phyloP scores from a whole-genome alignment of 2,329 filamentous ascomycete genomes.

The Akanthomyces muscarius region DNA sequence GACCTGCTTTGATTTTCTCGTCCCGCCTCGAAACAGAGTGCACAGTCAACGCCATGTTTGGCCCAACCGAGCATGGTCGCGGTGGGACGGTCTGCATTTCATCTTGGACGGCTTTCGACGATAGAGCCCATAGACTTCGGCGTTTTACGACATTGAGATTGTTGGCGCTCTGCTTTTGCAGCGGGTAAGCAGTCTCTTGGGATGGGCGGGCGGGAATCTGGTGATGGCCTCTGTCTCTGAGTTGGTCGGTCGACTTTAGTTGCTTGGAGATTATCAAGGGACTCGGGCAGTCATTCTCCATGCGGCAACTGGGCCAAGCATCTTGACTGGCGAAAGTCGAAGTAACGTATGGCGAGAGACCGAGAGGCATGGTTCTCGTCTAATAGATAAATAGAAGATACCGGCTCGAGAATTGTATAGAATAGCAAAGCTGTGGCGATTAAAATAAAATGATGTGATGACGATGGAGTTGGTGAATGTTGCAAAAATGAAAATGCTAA shows the following conservation, averaged over 20 bases:
- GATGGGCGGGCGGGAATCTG: background rate
- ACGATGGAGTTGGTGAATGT: constrained; percentile 8
- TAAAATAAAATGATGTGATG: constrained; percentile 11
- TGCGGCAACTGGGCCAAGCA: constrained; percentile 20
- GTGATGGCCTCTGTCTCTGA: constrained; percentile 20
- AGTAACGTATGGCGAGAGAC: constrained; percentile 14
- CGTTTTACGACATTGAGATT: constrained; percentile 6
- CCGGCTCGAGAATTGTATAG: background rate
- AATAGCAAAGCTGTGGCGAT: constrained; percentile 9
- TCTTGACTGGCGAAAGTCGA: constrained; percentile 19
- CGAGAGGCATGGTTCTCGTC: constrained; percentile 7
- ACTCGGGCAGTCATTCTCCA: constrained; percentile 32
- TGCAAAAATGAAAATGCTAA: constrained; percentile 7
- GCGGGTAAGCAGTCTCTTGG: background rate
- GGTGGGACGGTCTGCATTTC: background rate
- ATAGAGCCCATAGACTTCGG: constrained; percentile 10
- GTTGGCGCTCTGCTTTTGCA: background rate
- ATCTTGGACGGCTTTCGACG: background rate
- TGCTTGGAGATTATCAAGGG: constrained; percentile 51
- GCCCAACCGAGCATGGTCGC: background rate
- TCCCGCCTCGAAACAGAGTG: background rate
- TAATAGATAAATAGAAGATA: constrained; percentile 2
- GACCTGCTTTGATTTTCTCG: background rate
- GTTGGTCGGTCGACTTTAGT: constrained; percentile 19
- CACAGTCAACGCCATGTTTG: background rate